Base-by-base conservation (phyloP, 2,329 filamentous ascomycete species). In the Xylariaceae sp. region DNA sequence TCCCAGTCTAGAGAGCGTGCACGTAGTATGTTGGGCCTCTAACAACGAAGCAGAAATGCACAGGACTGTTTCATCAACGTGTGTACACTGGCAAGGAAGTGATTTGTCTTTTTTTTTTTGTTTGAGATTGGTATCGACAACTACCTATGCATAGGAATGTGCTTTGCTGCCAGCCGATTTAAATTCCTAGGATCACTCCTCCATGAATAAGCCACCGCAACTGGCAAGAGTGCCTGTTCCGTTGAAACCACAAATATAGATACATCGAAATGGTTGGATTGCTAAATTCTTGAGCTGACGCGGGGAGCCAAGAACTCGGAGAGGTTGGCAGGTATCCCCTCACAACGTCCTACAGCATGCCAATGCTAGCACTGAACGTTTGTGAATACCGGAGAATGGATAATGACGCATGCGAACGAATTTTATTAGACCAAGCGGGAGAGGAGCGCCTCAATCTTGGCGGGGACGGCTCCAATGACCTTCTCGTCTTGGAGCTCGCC, bases 401-500 rank as follows among this genome's bases (percentile, higher is more conserved):
- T 7, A 13, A 8, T 37, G 37, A 47, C 35, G 9, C 30, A 50
- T 39, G 2, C 23, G 9, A 18, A 30, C 3, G 5, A 15, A 18
- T 2, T 8, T 62, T 65, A 63, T n/a, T 53, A 18, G 58, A 61
- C 48, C 61, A 69, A 70, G 37, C 37, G 4, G 62, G 67, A 59
- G 10, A 79, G 67, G n/a, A 77, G 67, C 34, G 62, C 74, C 75
- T 83, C 75, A 60, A 96, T 77, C n/a, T 81, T 85, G 53, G 75
- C 73, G n/a, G 87, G 87, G 77, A 91, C 91, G 69, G 91, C 92
- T 64, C 92, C 92, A 34, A 94, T 84, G 60, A 96, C 77, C 76
- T 90, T 87, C 49, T 77, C 80, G 42, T 86, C 8, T 9, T 10
- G 75, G 80, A 89, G 88, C 74, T 90, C 74, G 65, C 89, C 91